Evolutionary conservation across 345 rosid genomes (phyloP).

Genomic region (Linum lewisii): DNA sequence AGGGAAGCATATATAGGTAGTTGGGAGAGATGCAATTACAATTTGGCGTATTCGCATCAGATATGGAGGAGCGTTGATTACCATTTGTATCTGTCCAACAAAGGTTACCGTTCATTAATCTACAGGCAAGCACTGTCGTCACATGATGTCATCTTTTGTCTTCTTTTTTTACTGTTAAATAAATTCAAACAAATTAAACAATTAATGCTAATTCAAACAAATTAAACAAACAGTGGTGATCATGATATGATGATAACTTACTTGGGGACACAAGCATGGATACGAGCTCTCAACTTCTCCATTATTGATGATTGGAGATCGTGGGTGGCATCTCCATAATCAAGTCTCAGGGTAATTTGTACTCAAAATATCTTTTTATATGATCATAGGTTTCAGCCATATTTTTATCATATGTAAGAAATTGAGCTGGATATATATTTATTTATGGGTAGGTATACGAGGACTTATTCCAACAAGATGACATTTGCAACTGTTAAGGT

Average conservation of each 20-base stretch:
- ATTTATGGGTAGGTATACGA: neutral
- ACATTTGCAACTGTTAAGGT: slow-evolving; percentile 11
- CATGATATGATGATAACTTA: slow-evolving; percentile 1
- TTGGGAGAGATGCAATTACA: neutral
- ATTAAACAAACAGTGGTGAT: slow-evolving; percentile 7
- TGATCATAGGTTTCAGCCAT: no score
- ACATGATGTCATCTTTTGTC: neutral
- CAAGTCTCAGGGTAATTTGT: slow-evolving; percentile 1
- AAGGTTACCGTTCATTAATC: slow-evolving; percentile 2
- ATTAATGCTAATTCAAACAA: no score
- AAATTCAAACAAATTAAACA: no score
- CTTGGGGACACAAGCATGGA: slow-evolving; percentile 6
- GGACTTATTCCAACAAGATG: slow-evolving; percentile 2
- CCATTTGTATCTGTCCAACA: neutral
- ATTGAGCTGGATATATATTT: neutral
- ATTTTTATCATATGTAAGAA: no score
- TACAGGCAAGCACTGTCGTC: neutral
- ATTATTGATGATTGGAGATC: slow-evolving; percentile 3
- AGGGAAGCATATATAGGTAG: neutral
- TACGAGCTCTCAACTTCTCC: neutral
- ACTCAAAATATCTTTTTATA: no score
- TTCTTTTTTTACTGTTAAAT: no score
- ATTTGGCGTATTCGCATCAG: neutral
- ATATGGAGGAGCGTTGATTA: neutral
- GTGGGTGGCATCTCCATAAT: neutral